Conservation (phyloP, 768 basidiomycete species). For the Russula brevipes region DNA sequence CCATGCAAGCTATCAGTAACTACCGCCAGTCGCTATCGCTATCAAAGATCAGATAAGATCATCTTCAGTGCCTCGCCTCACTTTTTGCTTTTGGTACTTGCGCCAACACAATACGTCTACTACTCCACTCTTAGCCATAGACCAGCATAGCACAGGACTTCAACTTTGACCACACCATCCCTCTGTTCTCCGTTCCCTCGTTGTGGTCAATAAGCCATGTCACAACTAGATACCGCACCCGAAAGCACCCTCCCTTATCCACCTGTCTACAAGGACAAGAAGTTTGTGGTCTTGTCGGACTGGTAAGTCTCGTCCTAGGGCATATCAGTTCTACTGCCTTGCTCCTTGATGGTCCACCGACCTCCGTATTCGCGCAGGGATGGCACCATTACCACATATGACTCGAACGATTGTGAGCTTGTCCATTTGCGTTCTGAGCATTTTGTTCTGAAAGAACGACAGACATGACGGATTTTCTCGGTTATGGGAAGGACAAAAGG, state of each 20-base stretch:
- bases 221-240: conserved; percentile 32
- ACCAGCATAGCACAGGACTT: neutral
- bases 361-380: conserved; percentile 50
- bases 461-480: conserved; percentile 89
- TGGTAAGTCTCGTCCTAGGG: conserved; percentile 52
- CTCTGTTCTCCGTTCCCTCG: neutral
- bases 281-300: conserved; percentile 83
- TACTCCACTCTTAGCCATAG: neutral
- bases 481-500: conserved; percentile 72
- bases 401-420: conserved; percentile 84
- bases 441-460: neutral
- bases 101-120: too few relatives aligned
- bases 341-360: neutral
- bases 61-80: too few relatives aligned
- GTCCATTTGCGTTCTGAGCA: neutral
- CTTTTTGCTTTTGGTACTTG: too few relatives aligned
- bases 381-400: conserved; percentile 88
- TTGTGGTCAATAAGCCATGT: conserved; percentile 4
- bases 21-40: too few relatives aligned
- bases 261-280: conserved; percentile 70
- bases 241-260: conserved; percentile 76
- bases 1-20: too few relatives aligned
- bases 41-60: conserved; percentile 1
- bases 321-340: neutral
- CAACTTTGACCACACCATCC: neutral